phyloP scores from a whole-genome alignment of 805 yeast genomes.

The Candida suzukii region DNA sequence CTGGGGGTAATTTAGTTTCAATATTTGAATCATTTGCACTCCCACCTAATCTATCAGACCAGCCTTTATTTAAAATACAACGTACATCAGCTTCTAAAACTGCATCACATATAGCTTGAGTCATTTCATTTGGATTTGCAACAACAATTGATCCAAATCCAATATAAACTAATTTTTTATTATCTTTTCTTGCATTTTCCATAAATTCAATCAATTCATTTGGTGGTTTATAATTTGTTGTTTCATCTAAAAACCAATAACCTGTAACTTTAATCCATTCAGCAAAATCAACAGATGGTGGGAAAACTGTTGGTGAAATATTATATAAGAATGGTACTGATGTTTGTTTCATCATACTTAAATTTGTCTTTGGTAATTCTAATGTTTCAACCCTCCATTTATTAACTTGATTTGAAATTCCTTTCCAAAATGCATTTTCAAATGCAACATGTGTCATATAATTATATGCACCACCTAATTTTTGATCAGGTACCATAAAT shows the following conservation, averaged over 20 bases:
- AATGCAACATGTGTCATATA: constrained; percentile 88
- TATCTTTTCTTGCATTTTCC: constrained; percentile 46
- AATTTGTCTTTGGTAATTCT: constrained; percentile 58
- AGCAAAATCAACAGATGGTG: constrained; percentile 88
- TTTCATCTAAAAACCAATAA: constrained; percentile 79
- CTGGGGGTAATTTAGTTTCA: constrained; percentile 52
- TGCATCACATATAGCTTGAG: constrained; percentile 71
- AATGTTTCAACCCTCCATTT: constrained; percentile 74
- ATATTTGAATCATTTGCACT: constrained; percentile 26
- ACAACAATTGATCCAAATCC: constrained; percentile 97
- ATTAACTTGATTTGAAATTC: constrained; percentile 80
- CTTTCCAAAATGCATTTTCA: constrained; percentile 91
- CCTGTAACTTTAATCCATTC: constrained; percentile 97
- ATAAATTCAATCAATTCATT: constrained; percentile 52
- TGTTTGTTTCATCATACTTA: constrained; percentile 64
- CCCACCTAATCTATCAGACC: constrained; percentile 71
- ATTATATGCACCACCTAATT: constrained; percentile 88
- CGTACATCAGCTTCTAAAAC: constrained; percentile 75
- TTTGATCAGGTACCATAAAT: constrained; percentile 88
- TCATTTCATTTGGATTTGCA: constrained; percentile 68
- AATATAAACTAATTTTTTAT: constrained; percentile 75
- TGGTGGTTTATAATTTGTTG: constrained; percentile 51
- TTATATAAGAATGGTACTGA: constrained; percentile 86
- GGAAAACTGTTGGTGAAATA: constrained; percentile 80
- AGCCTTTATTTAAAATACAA: constrained; percentile 87